These are phyloP conservation scores for Artemisia argyi DNA, from an alignment of 129 eudicot species.

Conservation along the genomic window DNA sequence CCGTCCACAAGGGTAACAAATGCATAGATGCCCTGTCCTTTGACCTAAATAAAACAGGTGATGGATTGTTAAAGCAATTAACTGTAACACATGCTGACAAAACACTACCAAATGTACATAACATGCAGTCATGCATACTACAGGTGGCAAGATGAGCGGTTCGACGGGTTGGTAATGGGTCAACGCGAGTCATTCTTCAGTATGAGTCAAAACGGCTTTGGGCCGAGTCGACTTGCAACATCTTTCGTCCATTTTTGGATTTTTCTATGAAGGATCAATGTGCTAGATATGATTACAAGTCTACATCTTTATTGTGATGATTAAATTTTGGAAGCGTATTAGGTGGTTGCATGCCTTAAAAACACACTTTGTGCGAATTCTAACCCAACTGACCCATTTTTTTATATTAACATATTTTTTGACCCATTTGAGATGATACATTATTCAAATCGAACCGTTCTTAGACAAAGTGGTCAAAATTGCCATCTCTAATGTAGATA, in stretches of 20 bases:
- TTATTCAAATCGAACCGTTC: not conserved
- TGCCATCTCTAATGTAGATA: slow-evolving; percentile 9
- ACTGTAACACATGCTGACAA: not conserved
- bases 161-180: not conserved
- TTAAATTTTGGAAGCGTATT: not conserved
- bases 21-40: slow-evolving; percentile 99
- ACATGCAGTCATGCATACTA: slow-evolving; percentile 12
- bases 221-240: not conserved
- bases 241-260: not conserved
- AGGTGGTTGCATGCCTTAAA: not conserved
- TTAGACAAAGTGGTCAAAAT: not conserved
- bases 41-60: slow-evolving; percentile 52
- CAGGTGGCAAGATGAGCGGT: not conserved
- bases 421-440: slow-evolving; percentile 10
- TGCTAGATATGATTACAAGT: not conserved
- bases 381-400: not conserved
- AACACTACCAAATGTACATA: not conserved
- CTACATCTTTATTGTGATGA: not conserved
- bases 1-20: slow-evolving; percentile 92
- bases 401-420: not conserved
- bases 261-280: not conserved
- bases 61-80: not conserved
- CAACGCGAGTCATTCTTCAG: not conserved
- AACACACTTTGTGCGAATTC: not conserved
- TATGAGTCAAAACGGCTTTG: not conserved